Percentiles rank a stretch among this genome's conserved stretches.
Conservation (phyloP, 2,329 filamentous ascomycete genomes). For the Cladosporium sp. region DNA sequence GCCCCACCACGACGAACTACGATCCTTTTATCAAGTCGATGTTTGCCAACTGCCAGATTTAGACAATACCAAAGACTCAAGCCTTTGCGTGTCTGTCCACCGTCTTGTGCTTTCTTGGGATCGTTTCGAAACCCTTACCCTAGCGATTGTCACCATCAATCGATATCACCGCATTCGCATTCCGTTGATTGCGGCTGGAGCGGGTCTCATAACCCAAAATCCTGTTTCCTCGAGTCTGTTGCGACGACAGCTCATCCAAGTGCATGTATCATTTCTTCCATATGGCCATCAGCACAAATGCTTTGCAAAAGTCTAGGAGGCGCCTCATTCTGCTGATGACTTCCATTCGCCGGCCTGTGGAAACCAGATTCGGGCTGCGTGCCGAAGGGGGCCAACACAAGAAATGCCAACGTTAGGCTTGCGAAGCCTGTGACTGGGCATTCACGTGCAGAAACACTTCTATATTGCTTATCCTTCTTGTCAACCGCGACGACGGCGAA, state of each 20-base stretch:
- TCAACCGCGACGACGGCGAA: not conserved
- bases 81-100: not conserved
- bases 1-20: too few relatives aligned
- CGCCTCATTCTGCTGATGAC: not conserved
- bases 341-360: not conserved
- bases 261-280: too few relatives aligned
- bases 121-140: not conserved
- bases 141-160: not conserved
- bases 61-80: not conserved
- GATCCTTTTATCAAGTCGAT: too few relatives aligned
- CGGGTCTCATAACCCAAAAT: not conserved
- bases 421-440: not conserved
- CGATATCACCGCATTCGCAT: not conserved
- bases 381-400: not conserved
- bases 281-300: not conserved
- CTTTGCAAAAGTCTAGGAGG: not conserved
- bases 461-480: not conserved
- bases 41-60: conserved; percentile 21
- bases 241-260: not conserved
- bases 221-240: not conserved
- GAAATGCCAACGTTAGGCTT: not conserved
- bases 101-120: not conserved
- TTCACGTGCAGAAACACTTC: not conserved
- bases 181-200: not conserved
- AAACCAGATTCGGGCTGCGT: not conserved